These are phyloP conservation scores for Orbilia blumenaviensis DNA, from an alignment of 2,329 filamentous ascomycete genomes.

Conservation along the genomic window DNA sequence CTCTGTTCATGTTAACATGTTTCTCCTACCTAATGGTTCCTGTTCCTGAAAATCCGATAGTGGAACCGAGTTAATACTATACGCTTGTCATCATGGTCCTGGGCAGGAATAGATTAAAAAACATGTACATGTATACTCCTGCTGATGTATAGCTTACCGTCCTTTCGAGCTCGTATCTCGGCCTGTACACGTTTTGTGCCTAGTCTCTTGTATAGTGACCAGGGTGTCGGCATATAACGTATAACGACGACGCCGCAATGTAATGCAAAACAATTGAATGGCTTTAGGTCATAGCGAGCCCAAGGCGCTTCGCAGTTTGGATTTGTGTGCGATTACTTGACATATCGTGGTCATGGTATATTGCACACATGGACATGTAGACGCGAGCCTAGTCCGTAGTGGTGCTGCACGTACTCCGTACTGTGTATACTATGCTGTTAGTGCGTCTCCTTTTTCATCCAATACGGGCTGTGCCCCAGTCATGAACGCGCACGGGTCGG, in stretches of 20 bases:
- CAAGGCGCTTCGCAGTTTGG: conserved; percentile 21
- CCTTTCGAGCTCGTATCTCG: conserved; percentile 20
- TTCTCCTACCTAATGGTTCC: not conserved
- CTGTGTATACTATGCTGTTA: too few relatives aligned
- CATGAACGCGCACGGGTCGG: conserved; percentile 17
- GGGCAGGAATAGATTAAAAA: conserved; percentile 44
- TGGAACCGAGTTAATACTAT: conserved; percentile 43
- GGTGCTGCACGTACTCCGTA: too few relatives aligned
- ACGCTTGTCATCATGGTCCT: conserved; percentile 47
- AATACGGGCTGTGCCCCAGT: conserved; percentile 20
- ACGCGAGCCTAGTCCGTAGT: conserved; percentile 2
- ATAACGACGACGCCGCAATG: too few relatives aligned
- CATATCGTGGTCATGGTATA: not conserved
- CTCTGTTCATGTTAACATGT: too few relatives aligned
- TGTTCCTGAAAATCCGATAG: conserved; percentile 45
- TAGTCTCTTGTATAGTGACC: conserved; percentile 9
- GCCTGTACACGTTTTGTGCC: conserved; percentile 29
- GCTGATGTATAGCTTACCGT: conserved; percentile 3
- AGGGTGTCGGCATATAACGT: conserved; percentile 1
- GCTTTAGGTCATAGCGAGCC: conserved; percentile 24
- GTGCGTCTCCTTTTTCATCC: not conserved
- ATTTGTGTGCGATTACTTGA: not conserved
- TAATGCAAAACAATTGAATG: too few relatives aligned
- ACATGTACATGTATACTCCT: conserved; percentile 13
- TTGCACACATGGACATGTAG: not conserved